A percentile compares a stretch with the other conserved stretches of the same genome.
These are phyloP conservation scores for Metrosideros polymorpha DNA, from an alignment of 441 rosid species.

Conservation along the genomic window DNA sequence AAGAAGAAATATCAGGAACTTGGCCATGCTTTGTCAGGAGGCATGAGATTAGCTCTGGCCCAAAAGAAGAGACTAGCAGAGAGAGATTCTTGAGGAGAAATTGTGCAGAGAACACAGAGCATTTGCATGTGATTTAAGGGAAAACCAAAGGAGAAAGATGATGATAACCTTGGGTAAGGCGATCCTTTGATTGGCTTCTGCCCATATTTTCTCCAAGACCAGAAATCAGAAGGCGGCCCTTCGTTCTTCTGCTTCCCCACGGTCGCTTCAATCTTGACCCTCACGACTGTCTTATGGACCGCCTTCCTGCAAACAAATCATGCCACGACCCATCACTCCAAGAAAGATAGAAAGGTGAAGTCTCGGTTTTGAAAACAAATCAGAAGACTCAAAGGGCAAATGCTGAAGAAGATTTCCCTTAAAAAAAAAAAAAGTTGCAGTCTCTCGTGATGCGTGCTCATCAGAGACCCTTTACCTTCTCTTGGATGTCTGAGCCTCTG, in stretches of 20 bases:
- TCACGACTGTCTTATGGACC: constrained; percentile 46
- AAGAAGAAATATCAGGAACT: not conserved
- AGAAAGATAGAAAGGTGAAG: not conserved
- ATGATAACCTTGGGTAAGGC: constrained; percentile 42
- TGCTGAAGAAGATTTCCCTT: not conserved
- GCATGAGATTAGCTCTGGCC: not conserved
- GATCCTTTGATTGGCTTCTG: constrained; percentile 52
- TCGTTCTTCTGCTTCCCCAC: constrained; percentile 46
- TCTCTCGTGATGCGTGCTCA: not conserved
- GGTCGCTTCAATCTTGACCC: constrained; percentile 33
- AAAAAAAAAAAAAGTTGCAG: not conserved
- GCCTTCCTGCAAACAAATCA: constrained; percentile 29
- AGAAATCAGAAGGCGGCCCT: constrained; percentile 50
- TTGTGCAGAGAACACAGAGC: not conserved
- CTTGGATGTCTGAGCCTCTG: constrained; percentile 34
- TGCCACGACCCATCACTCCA: not conserved
- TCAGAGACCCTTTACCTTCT: constrained; percentile 24
- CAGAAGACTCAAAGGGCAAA: not conserved
- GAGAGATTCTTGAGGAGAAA: not conserved
- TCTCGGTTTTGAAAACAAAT: not conserved
- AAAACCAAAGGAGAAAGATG: not conserved
- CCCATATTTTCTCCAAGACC: constrained; percentile 58
- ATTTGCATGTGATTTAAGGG: not conserved
- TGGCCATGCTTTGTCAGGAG: not conserved
- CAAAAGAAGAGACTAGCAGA: not conserved